Conservation (phyloP, 306 rosid genomes). For the Arachis hypogaea region DNA sequence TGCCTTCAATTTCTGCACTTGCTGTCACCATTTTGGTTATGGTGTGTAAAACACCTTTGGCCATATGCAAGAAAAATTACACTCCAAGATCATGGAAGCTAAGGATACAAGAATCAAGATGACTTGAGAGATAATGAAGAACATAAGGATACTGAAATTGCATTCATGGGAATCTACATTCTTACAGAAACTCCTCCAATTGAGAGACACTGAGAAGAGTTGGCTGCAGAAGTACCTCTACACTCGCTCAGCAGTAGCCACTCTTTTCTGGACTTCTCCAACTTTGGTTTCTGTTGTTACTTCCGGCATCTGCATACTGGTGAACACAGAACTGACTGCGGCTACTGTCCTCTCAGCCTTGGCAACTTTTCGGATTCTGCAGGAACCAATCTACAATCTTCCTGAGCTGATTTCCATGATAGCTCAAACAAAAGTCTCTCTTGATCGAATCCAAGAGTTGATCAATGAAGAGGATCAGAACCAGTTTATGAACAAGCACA, state of each 20-base stretch:
- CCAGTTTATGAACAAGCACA: constrained; percentile 43
- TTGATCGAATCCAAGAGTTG: constrained; percentile 71
- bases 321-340: constrained; percentile 68
- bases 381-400: constrained; percentile 89
- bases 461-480: constrained; percentile 64
- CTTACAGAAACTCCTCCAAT: constrained; percentile 65
- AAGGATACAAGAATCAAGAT: constrained; percentile 79
- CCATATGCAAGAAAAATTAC: constrained; percentile 69
- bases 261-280: constrained; percentile 94
- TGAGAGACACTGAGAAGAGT: constrained; percentile 67
- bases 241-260: constrained; percentile 73
- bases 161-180: constrained; percentile 88
- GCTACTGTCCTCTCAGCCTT: constrained; percentile 85
- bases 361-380: constrained; percentile 84
- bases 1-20: constrained; percentile 76
- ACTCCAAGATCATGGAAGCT: constrained; percentile 89
- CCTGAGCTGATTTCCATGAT: constrained; percentile 97
- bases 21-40: constrained; percentile 73
- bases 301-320: constrained; percentile 72
- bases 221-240: constrained; percentile 85
- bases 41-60: constrained; percentile 87
- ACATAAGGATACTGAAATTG: constrained; percentile 77
- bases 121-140: constrained; percentile 83
- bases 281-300: constrained; percentile 86
- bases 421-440: constrained; percentile 84